Evolutionary conservation across 1,284 basidiomycete genomes (phyloP).

Genomic region (Sphagnurus paluster): DNA sequence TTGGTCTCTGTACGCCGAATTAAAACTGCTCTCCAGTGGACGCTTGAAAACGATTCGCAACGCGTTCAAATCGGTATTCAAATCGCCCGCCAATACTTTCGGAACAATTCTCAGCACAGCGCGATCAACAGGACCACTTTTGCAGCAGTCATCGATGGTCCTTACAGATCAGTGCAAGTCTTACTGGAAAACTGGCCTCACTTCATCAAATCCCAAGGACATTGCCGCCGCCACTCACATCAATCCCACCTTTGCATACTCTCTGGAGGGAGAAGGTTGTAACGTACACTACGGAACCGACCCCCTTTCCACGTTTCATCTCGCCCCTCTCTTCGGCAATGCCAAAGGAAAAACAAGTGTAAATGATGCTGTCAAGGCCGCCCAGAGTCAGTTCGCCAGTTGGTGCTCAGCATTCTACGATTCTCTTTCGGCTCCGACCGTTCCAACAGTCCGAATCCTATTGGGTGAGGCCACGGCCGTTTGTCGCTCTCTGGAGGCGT

Average conservation of each 20-base stretch:
- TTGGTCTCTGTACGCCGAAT: slow-evolving; percentile 39
- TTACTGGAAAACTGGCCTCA: slow-evolving; percentile 47
- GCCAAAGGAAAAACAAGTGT: neutral
- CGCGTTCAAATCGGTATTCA: slow-evolving; percentile 7
- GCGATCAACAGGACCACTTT: slow-evolving; percentile 42
- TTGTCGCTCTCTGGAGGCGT: slow-evolving; percentile 25
- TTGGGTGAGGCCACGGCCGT: slow-evolving; percentile 31
- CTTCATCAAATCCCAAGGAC: slow-evolving; percentile 28
- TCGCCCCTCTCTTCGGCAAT: slow-evolving; percentile 20
- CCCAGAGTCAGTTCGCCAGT: slow-evolving; percentile 32
- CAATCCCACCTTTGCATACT: slow-evolving; percentile 53
- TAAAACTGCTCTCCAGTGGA: slow-evolving; percentile 3
- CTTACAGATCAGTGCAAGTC: slow-evolving; percentile 26
- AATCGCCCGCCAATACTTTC: neutral
- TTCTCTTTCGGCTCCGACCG: slow-evolving; percentile 6
- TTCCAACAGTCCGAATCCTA: slow-evolving; percentile 27
- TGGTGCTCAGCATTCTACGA: slow-evolving; percentile 37
- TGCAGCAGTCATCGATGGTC: slow-evolving; percentile 20
- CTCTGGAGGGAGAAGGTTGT: slow-evolving; percentile 36
- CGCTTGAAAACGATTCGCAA: slow-evolving; percentile 4
- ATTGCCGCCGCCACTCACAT: slow-evolving; percentile 29
- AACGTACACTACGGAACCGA: slow-evolving; percentile 44
- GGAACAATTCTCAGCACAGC: slow-evolving; percentile 12
- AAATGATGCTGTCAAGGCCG: slow-evolving; percentile 25
- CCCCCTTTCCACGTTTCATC: slow-evolving; percentile 47